Conservation (phyloP, 2,329 filamentous ascomycete species). For the Epicoccum nigrum region DNA sequence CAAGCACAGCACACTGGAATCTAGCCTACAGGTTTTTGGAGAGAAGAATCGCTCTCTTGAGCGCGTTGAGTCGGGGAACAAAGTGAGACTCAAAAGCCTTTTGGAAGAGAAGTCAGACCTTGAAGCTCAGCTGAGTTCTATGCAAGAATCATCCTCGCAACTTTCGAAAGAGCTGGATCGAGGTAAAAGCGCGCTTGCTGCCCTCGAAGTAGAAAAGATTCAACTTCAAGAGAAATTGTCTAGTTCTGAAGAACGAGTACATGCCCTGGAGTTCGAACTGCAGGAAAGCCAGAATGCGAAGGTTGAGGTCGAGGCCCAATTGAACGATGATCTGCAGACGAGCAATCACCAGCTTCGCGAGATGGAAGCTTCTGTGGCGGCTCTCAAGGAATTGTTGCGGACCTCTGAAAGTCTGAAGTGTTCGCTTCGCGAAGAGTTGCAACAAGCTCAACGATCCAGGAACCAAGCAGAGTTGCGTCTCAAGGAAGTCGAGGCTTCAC, state of each 20-base stretch:
- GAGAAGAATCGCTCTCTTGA: constrained; percentile 28
- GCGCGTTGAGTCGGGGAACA: constrained; percentile 20
- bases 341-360: constrained; percentile 32
- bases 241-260: constrained; percentile 26
- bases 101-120: constrained; percentile 27
- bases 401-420: constrained; percentile 25
- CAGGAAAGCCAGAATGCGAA: constrained; percentile 23
- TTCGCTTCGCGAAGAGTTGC: constrained; percentile 23
- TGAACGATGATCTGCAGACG: constrained; percentile 18
- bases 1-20: constrained; percentile 19
- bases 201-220: constrained; percentile 27
- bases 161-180: constrained; percentile 30
- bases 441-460: constrained; percentile 19
- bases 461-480: constrained; percentile 19
- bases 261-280: constrained; percentile 27
- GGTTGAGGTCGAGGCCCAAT: constrained; percentile 18
- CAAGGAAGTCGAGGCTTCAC: constrained; percentile 9
- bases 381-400: constrained; percentile 22
- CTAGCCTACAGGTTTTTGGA: constrained; percentile 20
- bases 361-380: constrained; percentile 28
- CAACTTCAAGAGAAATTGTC: constrained; percentile 30
- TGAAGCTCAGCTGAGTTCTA: constrained; percentile 26
- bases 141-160: constrained; percentile 25
- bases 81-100: constrained; percentile 28
- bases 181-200: constrained; percentile 31